These are phyloP conservation scores for Nymphaea thermarum DNA, from an alignment of 164 flowering plant species.

Conservation along the genomic window DNA sequence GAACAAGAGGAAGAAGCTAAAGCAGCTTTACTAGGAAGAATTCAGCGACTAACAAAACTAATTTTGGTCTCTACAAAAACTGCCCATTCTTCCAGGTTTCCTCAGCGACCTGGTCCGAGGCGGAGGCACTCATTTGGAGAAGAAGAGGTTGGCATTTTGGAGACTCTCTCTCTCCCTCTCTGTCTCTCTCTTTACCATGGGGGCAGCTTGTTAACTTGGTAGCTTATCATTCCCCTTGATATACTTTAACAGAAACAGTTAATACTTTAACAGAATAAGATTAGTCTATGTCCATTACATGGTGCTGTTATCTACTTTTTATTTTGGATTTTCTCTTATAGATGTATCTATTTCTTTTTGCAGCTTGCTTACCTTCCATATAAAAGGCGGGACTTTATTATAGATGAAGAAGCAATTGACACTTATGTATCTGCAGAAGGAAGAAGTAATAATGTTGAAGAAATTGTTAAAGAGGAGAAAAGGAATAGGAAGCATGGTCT, in stretches of 20 bases:
- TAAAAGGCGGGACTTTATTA: slow-evolving; percentile 65
- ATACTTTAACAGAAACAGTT: too few species aligned
- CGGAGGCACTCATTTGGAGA: slow-evolving; percentile 99
- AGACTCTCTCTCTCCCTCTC: background rate
- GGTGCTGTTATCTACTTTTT: background rate
- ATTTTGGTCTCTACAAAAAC: slow-evolving; percentile 82
- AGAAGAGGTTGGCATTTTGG: slow-evolving; percentile 56
- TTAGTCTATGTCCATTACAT: too few species aligned
- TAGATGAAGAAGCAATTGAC: slow-evolving; percentile 79
- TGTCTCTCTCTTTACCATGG: background rate
- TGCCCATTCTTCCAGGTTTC: slow-evolving; percentile 58
- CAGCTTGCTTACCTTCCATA: slow-evolving; percentile 97
- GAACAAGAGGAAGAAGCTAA: slow-evolving; percentile 99
- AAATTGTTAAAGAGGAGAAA: slow-evolving; percentile 56
- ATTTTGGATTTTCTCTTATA: background rate
- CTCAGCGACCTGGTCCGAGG: slow-evolving; percentile 62
- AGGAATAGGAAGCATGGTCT: slow-evolving; percentile 71
- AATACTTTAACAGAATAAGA: too few species aligned
- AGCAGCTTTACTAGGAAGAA: slow-evolving; percentile 83
- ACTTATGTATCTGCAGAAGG: slow-evolving; percentile 54
- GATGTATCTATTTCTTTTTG: slow-evolving; percentile 2
- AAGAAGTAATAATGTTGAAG: slow-evolving; percentile 45
- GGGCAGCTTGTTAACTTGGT: background rate
- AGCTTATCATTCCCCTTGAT: too few species aligned
- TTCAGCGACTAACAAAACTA: slow-evolving; percentile 84